Evolutionary conservation across 2,329 filamentous ascomycete species (phyloP).

Genomic region (Cercospora brassicicola): DNA sequence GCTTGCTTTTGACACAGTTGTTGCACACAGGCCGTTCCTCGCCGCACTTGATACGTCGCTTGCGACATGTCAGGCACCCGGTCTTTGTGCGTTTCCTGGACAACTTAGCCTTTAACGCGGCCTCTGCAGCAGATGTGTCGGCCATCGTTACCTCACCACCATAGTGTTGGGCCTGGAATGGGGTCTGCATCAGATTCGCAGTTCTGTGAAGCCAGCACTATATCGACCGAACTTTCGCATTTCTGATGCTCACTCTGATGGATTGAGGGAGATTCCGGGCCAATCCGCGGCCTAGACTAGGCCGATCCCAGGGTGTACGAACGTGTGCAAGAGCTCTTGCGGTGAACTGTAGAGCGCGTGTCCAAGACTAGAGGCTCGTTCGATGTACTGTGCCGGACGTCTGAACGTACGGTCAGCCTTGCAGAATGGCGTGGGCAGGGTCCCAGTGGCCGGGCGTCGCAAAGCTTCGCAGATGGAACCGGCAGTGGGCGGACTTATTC

Average conservation of each 20-base stretch:
- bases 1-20: conserved; percentile 84
- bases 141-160: conserved; percentile 9
- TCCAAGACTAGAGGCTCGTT: conserved; percentile 10
- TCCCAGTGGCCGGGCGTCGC: conserved; percentile 7
- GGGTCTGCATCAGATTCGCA: neutral
- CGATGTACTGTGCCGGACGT: neutral
- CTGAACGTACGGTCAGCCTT: conserved; percentile 10
- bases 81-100: conserved; percentile 76
- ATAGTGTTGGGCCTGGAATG: neutral
- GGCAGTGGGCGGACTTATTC: conserved; percentile 13
- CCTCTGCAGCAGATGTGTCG: conserved; percentile 35
- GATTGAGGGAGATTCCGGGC: neutral
- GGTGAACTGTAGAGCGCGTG: neutral
- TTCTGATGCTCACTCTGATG: neutral
- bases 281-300: neutral
- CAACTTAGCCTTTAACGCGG: conserved; percentile 34
- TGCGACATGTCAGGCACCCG: conserved; percentile 88
- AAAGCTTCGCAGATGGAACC: conserved; percentile 15
- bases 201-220: conserved; percentile 1
- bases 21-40: conserved; percentile 80
- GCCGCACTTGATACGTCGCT: conserved; percentile 94
- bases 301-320: neutral
- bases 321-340: neutral
- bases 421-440: conserved; percentile 11
- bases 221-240: conserved; percentile 16